These are phyloP conservation scores for Trichoderma polysporum DNA, from an alignment of 2,329 filamentous ascomycete genomes.

Conservation along the genomic window DNA sequence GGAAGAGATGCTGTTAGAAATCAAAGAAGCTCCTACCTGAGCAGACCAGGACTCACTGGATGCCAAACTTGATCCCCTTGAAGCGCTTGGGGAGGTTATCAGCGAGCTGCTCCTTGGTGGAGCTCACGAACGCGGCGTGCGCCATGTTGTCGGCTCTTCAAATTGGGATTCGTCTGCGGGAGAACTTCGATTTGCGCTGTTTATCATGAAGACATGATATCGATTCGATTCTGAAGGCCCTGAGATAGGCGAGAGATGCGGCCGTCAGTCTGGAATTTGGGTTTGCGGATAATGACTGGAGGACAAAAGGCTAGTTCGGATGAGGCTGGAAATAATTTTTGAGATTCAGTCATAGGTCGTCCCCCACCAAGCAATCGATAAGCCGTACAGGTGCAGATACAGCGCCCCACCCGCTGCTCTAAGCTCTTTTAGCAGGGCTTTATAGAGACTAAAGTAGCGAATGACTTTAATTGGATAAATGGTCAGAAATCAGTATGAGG, in stretches of 20 bases:
- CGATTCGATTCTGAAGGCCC: not conserved
- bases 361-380: constrained; percentile 30
- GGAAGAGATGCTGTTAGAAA: not conserved
- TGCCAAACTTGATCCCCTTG: constrained; percentile 89
- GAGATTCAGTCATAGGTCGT: constrained; percentile 25
- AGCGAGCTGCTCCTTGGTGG: constrained; percentile 78
- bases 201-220: constrained; percentile 19
- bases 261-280: not conserved
- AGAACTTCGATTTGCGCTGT: not conserved
- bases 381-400: constrained; percentile 1
- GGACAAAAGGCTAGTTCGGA: not conserved
- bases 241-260: not conserved
- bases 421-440: not conserved
- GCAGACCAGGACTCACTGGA: constrained; percentile 59
- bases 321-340: constrained; percentile 19
- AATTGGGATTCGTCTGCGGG: constrained; percentile 1
- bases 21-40: not conserved
- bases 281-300: not conserved
- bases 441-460: not conserved
- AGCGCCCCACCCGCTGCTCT: constrained; percentile 5
- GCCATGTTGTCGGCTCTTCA: constrained; percentile 19
- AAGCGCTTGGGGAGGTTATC: constrained; percentile 89
- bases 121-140: constrained; percentile 19
- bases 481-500: too few species aligned
- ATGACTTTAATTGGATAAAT: too few species aligned